Evolutionary conservation across 441 rosid genomes (phyloP), one percentile per base, ranked within the genome.

Genomic region (Lepidium campestre): DNA sequence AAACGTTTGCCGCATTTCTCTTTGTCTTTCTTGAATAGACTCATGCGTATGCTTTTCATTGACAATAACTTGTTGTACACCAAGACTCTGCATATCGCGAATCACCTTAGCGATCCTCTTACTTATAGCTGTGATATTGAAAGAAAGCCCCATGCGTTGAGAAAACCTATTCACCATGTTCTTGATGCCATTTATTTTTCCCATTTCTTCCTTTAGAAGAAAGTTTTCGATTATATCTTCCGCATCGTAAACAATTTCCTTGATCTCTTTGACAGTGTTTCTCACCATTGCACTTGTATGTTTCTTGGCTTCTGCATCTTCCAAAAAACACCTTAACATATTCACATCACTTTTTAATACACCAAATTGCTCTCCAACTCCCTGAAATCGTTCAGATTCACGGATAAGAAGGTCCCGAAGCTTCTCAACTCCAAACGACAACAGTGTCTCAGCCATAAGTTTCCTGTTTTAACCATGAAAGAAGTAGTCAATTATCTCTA

Each of bases 211-310:
- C 19, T 58, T 65, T 17, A 56, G 35, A 45, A 19, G 31, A 53
- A 61, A 71, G 8, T 60, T 62, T 40, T 76, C 66, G 11, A 76
- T 40, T 3, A 69, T 36, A 57, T 76, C 78, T 31, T 76, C 82
- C 0, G 73, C 55, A 4, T 78, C 76, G 2, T 10, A 61, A 10
- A 67, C 69, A 2, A 64, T 72, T 49, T 78, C 77, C 18, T 71
- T 70, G 46, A 72, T 49, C 23, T 75, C 70, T 18, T 65, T 10
- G 15, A 68, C 62, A 71, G 11, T 29, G 20, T 53, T 63, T 19
- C 68, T 63, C 57, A 65, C 65, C 27, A 45, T 4, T 7, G 50
- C 49, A 18, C 49, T 55, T 6, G 50, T 27, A 37, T 73, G 77
- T 55, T 68, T 55, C 22, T 63, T 75, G 14, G 64, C 42, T 18